These are phyloP conservation scores for Letharia lupina DNA, from an alignment of 495 filamentous ascomycete species.

Conservation along the genomic window DNA sequence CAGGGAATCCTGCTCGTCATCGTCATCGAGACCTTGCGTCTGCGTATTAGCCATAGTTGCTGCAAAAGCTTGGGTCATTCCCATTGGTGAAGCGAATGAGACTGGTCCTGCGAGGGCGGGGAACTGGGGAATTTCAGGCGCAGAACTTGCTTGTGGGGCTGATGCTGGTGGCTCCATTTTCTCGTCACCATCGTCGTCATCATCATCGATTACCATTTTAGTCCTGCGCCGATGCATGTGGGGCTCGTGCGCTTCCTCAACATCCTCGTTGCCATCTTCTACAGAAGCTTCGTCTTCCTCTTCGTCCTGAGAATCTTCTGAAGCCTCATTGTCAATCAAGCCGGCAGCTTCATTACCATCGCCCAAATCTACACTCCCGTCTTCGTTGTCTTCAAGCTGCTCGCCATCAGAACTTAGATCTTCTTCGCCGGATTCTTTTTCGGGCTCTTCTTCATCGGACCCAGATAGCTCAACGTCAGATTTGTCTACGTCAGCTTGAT, in stretches of 20 bases:
- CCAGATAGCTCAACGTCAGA: conserved; percentile 48
- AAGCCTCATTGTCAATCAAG: conserved; percentile 26
- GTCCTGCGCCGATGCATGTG: conserved; percentile 33
- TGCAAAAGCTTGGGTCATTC: conserved; percentile 87
- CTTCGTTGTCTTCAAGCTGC: conserved; percentile 38
- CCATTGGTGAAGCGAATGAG: conserved; percentile 41
- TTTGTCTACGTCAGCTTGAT: conserved; percentile 45
- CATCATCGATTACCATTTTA: conserved; percentile 40
- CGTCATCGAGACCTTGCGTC: conserved; percentile 18
- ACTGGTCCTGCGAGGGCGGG: not conserved
- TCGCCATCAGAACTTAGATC: conserved; percentile 32
- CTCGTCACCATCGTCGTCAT: conserved; percentile 38
- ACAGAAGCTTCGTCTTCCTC: conserved; percentile 36
- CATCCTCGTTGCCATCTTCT: conserved; percentile 35
- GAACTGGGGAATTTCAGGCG: conserved; percentile 15
- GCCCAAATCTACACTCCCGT: conserved; percentile 35
- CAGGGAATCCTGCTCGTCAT: conserved; percentile 39
- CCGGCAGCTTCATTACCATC: conserved; percentile 35
- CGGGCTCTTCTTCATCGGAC: conserved; percentile 38
- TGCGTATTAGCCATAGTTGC: conserved; percentile 71
- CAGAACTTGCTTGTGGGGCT: conserved; percentile 29
- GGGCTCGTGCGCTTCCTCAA: conserved; percentile 27
- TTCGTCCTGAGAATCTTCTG: conserved; percentile 35
- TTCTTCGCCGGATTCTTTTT: conserved; percentile 23
- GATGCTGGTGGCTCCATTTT: not conserved